A percentile compares a stretch with the other conserved stretches of the same genome.
phyloP scores from a whole-genome alignment of 2,329 filamentous ascomycete genomes.

The Colletotrichum kahawae region DNA sequence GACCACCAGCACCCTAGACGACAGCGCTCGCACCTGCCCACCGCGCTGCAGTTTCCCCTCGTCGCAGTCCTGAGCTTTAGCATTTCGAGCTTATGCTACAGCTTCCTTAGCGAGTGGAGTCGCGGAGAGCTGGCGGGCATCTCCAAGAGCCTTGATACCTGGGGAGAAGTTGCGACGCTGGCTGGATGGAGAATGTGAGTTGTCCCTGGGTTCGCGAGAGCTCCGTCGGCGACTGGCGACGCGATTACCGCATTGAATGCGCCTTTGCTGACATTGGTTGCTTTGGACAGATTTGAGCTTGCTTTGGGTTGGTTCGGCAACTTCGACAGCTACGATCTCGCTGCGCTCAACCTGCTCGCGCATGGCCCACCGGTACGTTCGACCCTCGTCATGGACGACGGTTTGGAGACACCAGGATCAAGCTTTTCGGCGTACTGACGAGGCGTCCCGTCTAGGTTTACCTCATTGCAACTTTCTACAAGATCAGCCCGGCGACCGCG shows the following conservation, averaged over 20 bases:
- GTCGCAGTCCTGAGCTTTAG: conserved; percentile 61
- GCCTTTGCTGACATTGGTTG: conserved; percentile 48
- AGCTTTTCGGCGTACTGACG: background rate
- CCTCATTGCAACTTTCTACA: conserved; percentile 80
- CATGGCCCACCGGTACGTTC: conserved; percentile 72
- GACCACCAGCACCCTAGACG: conserved; percentile 9
- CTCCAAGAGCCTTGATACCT: conserved; percentile 66
- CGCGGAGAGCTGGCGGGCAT: conserved; percentile 71
- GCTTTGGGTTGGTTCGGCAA: conserved; percentile 74
- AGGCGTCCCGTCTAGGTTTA: conserved; percentile 57
- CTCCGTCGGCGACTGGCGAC: background rate
- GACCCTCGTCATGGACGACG: background rate
- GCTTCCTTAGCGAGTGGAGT: conserved; percentile 63
- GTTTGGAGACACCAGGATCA: background rate
- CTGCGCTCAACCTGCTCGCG: conserved; percentile 70
- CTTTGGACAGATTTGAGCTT: conserved; percentile 72
- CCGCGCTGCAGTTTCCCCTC: conserved; percentile 55
- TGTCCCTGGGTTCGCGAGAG: background rate
- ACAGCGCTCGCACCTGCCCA: conserved; percentile 44
- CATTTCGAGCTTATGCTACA: conserved; percentile 69
- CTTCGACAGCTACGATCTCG: conserved; percentile 76
- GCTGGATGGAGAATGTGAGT: conserved; percentile 62
- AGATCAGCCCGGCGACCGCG: conserved; percentile 65
- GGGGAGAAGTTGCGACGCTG: conserved; percentile 63
- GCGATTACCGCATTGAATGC: background rate